Evolutionary conservation across 208 protist species (phyloP).

Genomic region (Novymonas esmeraldas): DNA sequence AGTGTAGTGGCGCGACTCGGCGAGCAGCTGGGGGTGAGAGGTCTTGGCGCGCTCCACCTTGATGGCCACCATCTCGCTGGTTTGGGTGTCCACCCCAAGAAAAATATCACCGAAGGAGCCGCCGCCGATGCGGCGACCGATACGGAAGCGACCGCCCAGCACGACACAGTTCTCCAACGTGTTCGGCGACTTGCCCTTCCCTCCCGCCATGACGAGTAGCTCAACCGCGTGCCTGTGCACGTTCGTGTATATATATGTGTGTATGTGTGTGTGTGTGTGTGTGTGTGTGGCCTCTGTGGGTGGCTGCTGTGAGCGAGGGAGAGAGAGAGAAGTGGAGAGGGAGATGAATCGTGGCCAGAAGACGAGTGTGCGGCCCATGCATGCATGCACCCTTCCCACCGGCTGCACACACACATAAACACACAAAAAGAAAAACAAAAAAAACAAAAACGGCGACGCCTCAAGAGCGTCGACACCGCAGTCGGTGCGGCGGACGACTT

Average conservation of each 20-base stretch:
- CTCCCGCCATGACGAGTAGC: slow-evolving; percentile 4
- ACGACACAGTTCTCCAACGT: slow-evolving; percentile 33
- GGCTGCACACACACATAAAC: not conserved
- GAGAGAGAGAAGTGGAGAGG: no score
- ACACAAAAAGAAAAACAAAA: not conserved
- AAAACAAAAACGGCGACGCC: not conserved
- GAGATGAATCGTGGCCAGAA: no score
- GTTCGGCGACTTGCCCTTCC: slow-evolving; percentile 19
- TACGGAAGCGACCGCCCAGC: slow-evolving; percentile 85
- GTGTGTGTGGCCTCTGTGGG: no score
- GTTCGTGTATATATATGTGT: no score
- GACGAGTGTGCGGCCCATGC: no score
- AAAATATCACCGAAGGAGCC: slow-evolving; percentile 96
- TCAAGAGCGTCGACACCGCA: no score
- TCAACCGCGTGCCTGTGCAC: not conserved
- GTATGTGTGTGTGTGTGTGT: no score
- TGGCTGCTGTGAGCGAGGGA: no score
- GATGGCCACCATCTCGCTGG: slow-evolving; percentile 85
- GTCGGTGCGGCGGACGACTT: no score
- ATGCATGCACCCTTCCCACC: no score
- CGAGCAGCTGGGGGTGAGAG: slow-evolving; percentile 90
- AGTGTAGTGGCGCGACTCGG: slow-evolving; percentile 88
- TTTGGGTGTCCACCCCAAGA: slow-evolving; percentile 87
- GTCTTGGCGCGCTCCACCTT: slow-evolving; percentile 93
- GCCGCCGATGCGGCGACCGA: slow-evolving; percentile 97